Conservation (phyloP, 139 green algal species). For the Monoraphidium neglectum region DNA sequence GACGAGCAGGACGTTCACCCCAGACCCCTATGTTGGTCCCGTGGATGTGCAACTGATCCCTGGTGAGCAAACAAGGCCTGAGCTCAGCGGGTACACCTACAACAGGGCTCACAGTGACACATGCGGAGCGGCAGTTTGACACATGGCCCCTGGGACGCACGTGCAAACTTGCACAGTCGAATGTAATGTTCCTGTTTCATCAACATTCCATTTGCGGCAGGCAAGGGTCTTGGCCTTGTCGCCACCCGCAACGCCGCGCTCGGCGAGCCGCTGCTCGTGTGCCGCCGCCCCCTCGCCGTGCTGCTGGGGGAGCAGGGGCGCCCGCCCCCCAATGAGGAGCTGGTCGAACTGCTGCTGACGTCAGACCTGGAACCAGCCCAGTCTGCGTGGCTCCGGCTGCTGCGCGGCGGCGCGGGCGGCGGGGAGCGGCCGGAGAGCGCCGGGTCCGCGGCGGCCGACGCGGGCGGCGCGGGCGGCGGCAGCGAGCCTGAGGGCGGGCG, state of each 20-base stretch:
- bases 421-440: conserved; percentile 1
- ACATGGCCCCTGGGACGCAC: no score
- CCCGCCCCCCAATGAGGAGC: conserved; percentile 13
- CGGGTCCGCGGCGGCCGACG: conserved; percentile 19
- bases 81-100: no score
- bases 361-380: conserved; percentile 2
- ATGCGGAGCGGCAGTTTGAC: no score
- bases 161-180: no score
- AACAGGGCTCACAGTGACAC: no score
- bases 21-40: no score
- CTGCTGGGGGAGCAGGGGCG: background rate
- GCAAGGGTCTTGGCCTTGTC: conserved; percentile 12
- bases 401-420: background rate
- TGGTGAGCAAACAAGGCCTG: no score
- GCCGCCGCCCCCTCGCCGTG: background rate
- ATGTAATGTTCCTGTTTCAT: no score
- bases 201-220: background rate
- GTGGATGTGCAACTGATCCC: no score
- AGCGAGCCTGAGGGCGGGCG: background rate
- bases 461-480: background rate
- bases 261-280: conserved; percentile 19
- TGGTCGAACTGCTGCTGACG: conserved; percentile 1
- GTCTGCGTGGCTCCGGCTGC: conserved; percentile 3
- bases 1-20: no score
- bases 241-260: conserved; percentile 11